Base-by-base conservation (phyloP, 306 rosid genomes). In the Gynostemma pentaphyllum region DNA sequence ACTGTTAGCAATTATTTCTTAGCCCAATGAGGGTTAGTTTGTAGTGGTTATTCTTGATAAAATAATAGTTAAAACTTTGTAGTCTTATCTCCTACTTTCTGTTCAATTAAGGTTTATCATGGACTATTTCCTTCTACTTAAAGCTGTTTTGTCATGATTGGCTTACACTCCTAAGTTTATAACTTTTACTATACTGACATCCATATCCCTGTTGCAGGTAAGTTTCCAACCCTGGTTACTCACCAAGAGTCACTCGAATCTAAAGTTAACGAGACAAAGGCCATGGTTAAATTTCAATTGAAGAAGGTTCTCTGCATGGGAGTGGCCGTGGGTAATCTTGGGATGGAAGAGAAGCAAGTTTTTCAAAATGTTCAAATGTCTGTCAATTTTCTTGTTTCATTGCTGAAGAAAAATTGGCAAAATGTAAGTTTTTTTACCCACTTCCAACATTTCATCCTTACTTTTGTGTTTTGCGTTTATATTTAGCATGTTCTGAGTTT, bases 291-390 rank as follows among this genome's bases (percentile, higher is more conserved):
- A 66, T 87, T 90, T 70, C 97, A 90, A 73, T 75, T 90, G 27
- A 90, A 90, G 75, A 90, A 82, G 84, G 95, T 87, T 48, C 87
- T 90, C 15, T 87, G 94, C 67, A 87, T 90, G 95, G 97, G 95
- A 54, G 94, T 90, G 28, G 97, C 90, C 8, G 95, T 87, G 1
- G 97, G 97, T 1, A 90, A 90, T 59, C 75, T 81, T 11, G 76
- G 87, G 12, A 89, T 86, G 97, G 97, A 89, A 59, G 95, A 89
- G 80, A 89, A 89, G 37, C 97, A 86, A 66, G 76, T 86, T 75
- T 89, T 89, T 67, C 97, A 89, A 54, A 89, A 89, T 14, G 92
- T 86, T 12, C 97, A 89, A 73, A 32, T 89, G 68, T 80, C 89
- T 21, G 95, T 89, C 16, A 89, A 89, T 72, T 84, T 89, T 73